Conservation (phyloP, 805 yeast genomes). For the Lachancea sp. region DNA sequence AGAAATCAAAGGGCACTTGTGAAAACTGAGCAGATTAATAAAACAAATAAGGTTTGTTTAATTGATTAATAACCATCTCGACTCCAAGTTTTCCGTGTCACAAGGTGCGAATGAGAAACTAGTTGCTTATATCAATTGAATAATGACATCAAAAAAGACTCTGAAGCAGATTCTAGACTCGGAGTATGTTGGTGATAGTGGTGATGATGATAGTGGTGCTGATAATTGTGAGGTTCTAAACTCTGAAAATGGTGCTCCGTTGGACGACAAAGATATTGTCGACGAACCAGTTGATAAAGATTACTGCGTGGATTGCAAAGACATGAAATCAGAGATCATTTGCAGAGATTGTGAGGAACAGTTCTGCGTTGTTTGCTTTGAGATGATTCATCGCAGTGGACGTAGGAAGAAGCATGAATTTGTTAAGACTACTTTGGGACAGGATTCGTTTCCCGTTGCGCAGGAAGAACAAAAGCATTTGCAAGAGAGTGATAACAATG, state of each 20-base stretch:
- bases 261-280: constrained; percentile 20
- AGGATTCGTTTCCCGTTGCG: constrained; percentile 14
- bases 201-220: constrained; percentile 23
- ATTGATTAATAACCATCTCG: not conserved
- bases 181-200: constrained; percentile 32
- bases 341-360: constrained; percentile 60
- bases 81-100: not conserved
- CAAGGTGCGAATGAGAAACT: not conserved
- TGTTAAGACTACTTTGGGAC: constrained; percentile 21
- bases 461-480: constrained; percentile 14
- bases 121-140: not conserved
- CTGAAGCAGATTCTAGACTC: constrained; percentile 36
- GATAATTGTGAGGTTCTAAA: not conserved
- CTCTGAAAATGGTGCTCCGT: not conserved
- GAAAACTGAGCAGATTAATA: too few species aligned
- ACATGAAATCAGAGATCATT: constrained; percentile 59
- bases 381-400: constrained; percentile 65
- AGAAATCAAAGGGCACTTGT: too few species aligned
- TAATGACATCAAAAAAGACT: constrained; percentile 24
- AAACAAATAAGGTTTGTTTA: too few species aligned
- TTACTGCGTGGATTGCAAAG: constrained; percentile 64
- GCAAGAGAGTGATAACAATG: constrained; percentile 15
- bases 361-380: constrained; percentile 66
- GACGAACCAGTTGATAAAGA: constrained; percentile 31
- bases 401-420: constrained; percentile 43